Evolutionary conservation across 306 rosid species (phyloP), one percentile per base, ranked within the genome.

Genomic region (Lathyrus sativus): DNA sequence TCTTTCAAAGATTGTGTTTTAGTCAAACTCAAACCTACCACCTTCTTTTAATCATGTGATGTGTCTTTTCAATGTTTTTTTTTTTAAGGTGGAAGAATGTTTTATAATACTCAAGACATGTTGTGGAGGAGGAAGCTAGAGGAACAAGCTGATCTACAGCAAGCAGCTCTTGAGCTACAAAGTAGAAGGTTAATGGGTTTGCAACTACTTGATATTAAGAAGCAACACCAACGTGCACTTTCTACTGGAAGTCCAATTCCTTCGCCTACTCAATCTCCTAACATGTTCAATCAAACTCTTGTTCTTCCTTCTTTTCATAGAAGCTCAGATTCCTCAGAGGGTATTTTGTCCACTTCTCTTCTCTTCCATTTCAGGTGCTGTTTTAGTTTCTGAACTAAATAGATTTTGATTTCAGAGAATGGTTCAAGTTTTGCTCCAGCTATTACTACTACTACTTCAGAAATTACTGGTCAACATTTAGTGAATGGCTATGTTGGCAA

Each of bases 151-250:
- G 98, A 90, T 65, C 70, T 90, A 35, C 98, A 91, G 77, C 96
- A 87, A 75, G 28, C 19, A 50, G 88, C 93, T 14, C 85, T 92
- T 60, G 99, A 93, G 71, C 82, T 90, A 24, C 99, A 93, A 78
- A 90, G 88, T 70, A 82, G 96, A 57, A 81, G 97, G 73, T 53
- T 93, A 5, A 82, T 93, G 99, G 78, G 88, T 49, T 73, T 93
- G 72, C 98, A 93, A 80, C 97, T 93, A 74, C 95, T 90, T 54
- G 99, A 90, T 46, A 87, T 89, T 49, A 88, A 90, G 83, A 93
- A 86, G 82, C 89, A 87, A 7, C 95, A 88, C 76, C 93, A 92
- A 35, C 84, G 88, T 0, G 83, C 92, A 0, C 69, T 85, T 33
- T 93, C 99, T 6, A 5, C 85, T 0, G 87, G 92, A 72, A 88